Conservation (phyloP, 148 eudicot genomes). For the Diospyros lotus region DNA sequence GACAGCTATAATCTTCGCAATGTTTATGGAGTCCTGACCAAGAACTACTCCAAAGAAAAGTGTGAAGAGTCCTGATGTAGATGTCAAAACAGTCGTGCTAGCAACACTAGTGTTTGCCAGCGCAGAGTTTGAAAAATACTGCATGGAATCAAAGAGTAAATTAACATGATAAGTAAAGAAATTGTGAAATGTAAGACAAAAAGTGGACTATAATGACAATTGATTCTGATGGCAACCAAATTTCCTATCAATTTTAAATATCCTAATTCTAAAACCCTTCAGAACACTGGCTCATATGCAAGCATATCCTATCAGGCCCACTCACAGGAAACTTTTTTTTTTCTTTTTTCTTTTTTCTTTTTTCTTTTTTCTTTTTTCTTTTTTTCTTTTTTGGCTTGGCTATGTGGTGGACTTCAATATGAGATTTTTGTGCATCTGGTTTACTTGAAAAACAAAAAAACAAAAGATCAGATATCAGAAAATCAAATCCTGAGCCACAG, state of each 20-base stretch:
- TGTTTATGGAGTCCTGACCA: slow-evolving; percentile 28
- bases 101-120: slow-evolving; percentile 47
- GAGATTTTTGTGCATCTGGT: background rate
- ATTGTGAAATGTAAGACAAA: background rate
- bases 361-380: too few species aligned
- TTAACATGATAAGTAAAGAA: background rate
- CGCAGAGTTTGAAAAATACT: slow-evolving; percentile 42
- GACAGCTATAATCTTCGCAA: slow-evolving; percentile 27
- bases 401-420: background rate
- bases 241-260: background rate
- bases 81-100: slow-evolving; percentile 38
- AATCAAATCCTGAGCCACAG: background rate
- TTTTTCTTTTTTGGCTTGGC: too few species aligned
- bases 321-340: background rate
- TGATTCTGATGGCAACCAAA: background rate
- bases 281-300: background rate
- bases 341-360: too few species aligned
- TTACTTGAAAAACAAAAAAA: too few species aligned
- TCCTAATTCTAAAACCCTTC: background rate
- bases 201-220: background rate
- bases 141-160: slow-evolving; percentile 17
- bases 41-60: slow-evolving; percentile 43
- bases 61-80: slow-evolving; percentile 46
- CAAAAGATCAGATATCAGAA: too few species aligned
- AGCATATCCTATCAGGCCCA: background rate